A percentile compares a stretch with the other conserved stretches of the same genome.
phyloP scores from a whole-genome alignment of 2,329 filamentous ascomycete genomes.

The Diaporthe nobilis region DNA sequence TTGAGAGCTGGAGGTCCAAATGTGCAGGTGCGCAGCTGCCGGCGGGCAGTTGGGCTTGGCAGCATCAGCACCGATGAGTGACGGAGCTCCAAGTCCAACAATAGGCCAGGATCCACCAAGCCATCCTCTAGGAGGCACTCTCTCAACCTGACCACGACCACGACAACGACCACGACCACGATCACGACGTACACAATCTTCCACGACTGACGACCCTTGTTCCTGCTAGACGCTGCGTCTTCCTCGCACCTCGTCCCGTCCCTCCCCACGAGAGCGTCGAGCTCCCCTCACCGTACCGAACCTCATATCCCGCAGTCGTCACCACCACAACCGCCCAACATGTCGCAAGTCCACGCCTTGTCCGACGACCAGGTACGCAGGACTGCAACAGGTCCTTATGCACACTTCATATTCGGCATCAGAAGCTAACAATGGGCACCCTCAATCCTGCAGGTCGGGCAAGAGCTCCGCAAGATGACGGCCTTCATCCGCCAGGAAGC shows the following conservation, averaged over 20 bases:
- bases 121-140: constrained; percentile 19
- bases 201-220: constrained; percentile 25
- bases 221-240: constrained; percentile 6
- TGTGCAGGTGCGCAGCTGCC: constrained; percentile 1
- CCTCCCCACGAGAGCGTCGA: constrained; percentile 14
- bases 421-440: constrained; percentile 34
- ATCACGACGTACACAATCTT: constrained; percentile 13
- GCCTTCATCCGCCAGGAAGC: constrained; percentile 99
- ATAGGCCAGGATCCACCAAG: constrained; percentile 33
- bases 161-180: constrained; percentile 25
- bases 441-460: constrained; percentile 78
- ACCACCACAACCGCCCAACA: constrained; percentile 64
- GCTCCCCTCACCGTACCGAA: constrained; percentile 23
- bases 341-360: constrained; percentile 94
- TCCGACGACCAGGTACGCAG: constrained; percentile 92
- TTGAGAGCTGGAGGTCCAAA: constrained; percentile 2
- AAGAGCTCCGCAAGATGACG: constrained; percentile 99
- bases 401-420: constrained; percentile 36
- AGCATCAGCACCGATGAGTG: constrained; percentile 33
- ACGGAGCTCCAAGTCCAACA: constrained; percentile 37
- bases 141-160: constrained; percentile 26
- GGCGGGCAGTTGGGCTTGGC: constrained; percentile 33
- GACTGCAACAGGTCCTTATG: not conserved
- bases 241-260: not conserved
- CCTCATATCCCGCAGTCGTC: constrained; percentile 42